phyloP scores from a whole-genome alignment of 257 asterid species.

The Jacaranda mimosifolia region DNA sequence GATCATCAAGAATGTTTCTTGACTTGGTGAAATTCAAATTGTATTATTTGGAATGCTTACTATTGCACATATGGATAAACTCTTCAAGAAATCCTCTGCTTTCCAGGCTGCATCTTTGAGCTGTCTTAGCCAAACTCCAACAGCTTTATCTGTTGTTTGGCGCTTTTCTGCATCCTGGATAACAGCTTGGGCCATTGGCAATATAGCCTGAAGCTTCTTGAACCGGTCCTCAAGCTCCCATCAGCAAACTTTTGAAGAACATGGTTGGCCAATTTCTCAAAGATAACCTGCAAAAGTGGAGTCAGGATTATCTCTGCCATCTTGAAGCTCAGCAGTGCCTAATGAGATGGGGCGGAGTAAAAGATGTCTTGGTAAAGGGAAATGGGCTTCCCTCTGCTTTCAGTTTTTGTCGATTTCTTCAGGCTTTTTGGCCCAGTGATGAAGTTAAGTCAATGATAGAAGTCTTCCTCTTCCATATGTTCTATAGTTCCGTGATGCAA shows the following conservation, averaged over 20 bases:
- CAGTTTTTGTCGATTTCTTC: too few relatives aligned
- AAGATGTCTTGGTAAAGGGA: slow-evolving; percentile 6
- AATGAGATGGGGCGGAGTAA: not conserved
- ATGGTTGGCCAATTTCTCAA: too few relatives aligned
- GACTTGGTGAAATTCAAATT: slow-evolving; percentile 3
- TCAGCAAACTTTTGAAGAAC: slow-evolving; percentile 25
- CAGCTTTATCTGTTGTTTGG: slow-evolving; percentile 24
- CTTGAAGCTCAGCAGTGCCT: not conserved
- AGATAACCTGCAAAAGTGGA: slow-evolving; percentile 42
- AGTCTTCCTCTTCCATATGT: too few relatives aligned
- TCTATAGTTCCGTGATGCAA: too few relatives aligned
- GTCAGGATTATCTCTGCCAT: slow-evolving; percentile 38
- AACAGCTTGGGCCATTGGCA: slow-evolving; percentile 33
- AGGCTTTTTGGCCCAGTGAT: not conserved
- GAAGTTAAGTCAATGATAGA: not conserved
- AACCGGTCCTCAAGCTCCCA: slow-evolving; percentile 26
- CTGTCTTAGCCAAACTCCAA: slow-evolving; percentile 28
- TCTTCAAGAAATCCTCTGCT: slow-evolving; percentile 35
- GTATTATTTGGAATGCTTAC: not conserved
- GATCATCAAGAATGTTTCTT: too few relatives aligned
- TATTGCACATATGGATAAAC: slow-evolving; percentile 11
- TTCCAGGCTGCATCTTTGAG: too few relatives aligned
- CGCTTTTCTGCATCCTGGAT: slow-evolving; percentile 37
- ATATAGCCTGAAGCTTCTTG: too few relatives aligned
- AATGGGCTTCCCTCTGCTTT: not conserved